Conservation (phyloP, 345 rosid species). For the Leavenworthia alabamica region DNA sequence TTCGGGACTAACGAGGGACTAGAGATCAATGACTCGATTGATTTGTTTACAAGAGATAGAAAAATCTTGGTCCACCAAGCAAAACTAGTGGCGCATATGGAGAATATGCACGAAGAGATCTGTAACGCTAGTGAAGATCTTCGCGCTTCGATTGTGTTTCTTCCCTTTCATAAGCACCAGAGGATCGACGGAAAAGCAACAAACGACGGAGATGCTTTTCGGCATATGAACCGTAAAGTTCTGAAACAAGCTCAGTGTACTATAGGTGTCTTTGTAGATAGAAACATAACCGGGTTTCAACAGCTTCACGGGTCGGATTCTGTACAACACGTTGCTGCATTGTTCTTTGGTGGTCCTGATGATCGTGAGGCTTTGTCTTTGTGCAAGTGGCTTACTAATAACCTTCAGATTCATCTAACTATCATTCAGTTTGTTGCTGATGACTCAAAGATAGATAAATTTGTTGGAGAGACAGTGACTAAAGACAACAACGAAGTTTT, state of each 20-base stretch:
- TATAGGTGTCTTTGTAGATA: slow-evolving; percentile 60
- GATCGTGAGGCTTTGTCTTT: slow-evolving; percentile 85
- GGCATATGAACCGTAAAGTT: slow-evolving; percentile 63
- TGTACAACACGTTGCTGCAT: slow-evolving; percentile 51
- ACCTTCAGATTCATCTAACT: slow-evolving; percentile 45
- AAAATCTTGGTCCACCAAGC: slow-evolving; percentile 43
- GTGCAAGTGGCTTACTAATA: slow-evolving; percentile 45
- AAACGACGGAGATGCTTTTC: slow-evolving; percentile 48
- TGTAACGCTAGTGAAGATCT: slow-evolving; percentile 63
- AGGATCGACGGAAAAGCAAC: slow-evolving; percentile 67
- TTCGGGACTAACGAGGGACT: slow-evolving; percentile 72
- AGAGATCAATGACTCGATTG: slow-evolving; percentile 67
- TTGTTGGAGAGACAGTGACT: slow-evolving; percentile 15
- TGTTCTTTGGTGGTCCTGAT: slow-evolving; percentile 88
- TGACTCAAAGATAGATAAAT: not conserved
- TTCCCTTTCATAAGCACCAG: slow-evolving; percentile 90
- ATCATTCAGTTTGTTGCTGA: slow-evolving; percentile 44
- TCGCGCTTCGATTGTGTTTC: slow-evolving; percentile 55
- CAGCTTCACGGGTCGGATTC: slow-evolving; percentile 42
- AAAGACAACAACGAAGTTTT: slow-evolving; percentile 32
- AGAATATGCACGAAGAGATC: slow-evolving; percentile 57
- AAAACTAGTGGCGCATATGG: slow-evolving; percentile 52
- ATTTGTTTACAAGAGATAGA: slow-evolving; percentile 44
- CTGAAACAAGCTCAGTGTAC: slow-evolving; percentile 75
- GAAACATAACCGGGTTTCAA: slow-evolving; percentile 67